A percentile compares a stretch with the other conserved stretches of the same genome.
Conservation (phyloP, 441 rosid species). For the Croton laevigatus region DNA sequence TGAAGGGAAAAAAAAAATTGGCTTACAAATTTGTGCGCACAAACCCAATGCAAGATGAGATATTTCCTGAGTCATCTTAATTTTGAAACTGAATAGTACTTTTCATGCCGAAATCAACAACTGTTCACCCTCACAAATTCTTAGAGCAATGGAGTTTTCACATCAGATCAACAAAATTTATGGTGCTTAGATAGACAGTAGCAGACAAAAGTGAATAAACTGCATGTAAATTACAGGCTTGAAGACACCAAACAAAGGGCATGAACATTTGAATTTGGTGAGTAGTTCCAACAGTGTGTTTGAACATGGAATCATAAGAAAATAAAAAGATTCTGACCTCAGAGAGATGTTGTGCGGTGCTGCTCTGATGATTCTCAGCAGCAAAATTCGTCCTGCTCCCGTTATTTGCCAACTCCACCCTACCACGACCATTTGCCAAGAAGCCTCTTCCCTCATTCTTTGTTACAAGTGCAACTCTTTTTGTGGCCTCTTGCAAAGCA, state of each 20-base stretch:
- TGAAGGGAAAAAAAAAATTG: not conserved
- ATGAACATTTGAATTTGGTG: not conserved
- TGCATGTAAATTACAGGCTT: not conserved
- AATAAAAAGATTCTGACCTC: conserved; percentile 46
- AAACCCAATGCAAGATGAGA: not conserved
- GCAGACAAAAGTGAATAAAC: not conserved
- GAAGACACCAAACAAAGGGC: not conserved
- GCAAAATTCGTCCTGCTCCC: conserved; percentile 27
- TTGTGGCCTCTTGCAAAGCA: conserved; percentile 72
- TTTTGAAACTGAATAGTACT: not conserved
- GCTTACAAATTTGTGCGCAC: not conserved
- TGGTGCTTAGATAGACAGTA: not conserved
- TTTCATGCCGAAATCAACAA: not conserved
- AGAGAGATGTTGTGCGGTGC: conserved; percentile 37
- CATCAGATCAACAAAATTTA: not conserved
- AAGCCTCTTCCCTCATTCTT: conserved; percentile 51
- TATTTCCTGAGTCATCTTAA: not conserved
- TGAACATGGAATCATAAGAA: not conserved
- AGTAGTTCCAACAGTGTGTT: not conserved
- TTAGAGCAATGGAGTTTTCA: not conserved
- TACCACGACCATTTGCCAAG: conserved; percentile 42
- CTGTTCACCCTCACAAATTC: not conserved
- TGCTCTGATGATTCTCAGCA: conserved; percentile 31
- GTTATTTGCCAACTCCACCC: conserved; percentile 32
- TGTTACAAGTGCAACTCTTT: conserved; percentile 50